Evolutionary conservation across 352 stramenopile genomes (phyloP), one percentile per base, ranked within the genome.

Genomic region (Phytophthora brassicae): DNA sequence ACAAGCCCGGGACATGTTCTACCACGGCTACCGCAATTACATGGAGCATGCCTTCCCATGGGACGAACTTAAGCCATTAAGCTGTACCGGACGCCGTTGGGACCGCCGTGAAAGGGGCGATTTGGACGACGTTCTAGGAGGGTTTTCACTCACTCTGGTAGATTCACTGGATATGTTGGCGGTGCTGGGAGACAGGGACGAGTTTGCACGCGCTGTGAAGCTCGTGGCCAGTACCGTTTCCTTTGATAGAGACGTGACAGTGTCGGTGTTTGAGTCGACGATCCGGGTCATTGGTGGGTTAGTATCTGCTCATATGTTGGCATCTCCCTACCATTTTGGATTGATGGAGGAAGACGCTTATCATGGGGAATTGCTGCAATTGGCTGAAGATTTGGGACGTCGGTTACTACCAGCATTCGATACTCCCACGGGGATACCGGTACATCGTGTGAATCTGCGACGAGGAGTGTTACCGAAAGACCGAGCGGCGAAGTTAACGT

Each of bases 351-450:
- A 61, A 1, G 49, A 80, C 42, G 77, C 90, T 50, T 99, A 99
- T 73, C 64, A 95, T 54, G 95, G 90, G 7, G 90, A 98, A 64
- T 83, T 99, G 11, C 64, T 99, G 23, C 56, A 72, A 11, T 75
- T 99, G 20, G 97, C 97, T 0, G 65, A 91, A 26, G 97, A 99
- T 69, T 76, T 99, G 31, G 97, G 93, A 12, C 73, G 91, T 33
- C 78, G 98, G 9, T 72, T 99, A n/a, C 53, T 99, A 13, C 89
- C 91, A 22, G 97, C 97, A 26, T 99, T 99, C 70, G 76, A 98
- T 33, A 99, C 97, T 0, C 75, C 82, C 6, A 99, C 96, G n/a
- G 77, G 72, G 2, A 94, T 99, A 42, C 97, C 97, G 1, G 97
- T 97, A 55, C 95, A 98, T 33, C 97, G 94, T 6, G 84, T 99